Percentiles rank a stretch among this genome's conserved stretches.
phyloP scores from a whole-genome alignment of 148 eudicot species.

The Amaranthus palmeri region DNA sequence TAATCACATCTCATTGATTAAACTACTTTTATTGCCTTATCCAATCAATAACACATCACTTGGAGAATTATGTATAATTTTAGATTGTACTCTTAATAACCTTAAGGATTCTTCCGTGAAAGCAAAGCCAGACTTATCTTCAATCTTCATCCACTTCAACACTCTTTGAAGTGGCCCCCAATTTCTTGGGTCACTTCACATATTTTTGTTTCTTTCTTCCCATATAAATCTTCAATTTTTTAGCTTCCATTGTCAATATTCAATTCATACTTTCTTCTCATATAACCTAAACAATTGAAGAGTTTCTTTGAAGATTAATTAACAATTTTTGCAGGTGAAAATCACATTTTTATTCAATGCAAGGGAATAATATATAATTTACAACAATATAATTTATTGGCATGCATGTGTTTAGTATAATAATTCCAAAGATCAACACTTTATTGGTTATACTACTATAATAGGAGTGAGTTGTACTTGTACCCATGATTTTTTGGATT shows the following conservation, averaged over 20 bases:
- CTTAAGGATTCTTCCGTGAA: slow-evolving; percentile 25
- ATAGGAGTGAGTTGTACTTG: background rate
- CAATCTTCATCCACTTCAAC: background rate
- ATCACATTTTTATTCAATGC: too few species aligned
- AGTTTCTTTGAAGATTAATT: slow-evolving; percentile 13
- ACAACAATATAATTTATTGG: background rate
- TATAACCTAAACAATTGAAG: background rate
- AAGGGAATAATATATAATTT: too few species aligned
- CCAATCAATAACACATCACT: background rate
- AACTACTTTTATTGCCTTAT: slow-evolving; percentile 7
- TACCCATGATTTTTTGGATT: slow-evolving; percentile 5
- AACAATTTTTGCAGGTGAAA: slow-evolving; percentile 11
- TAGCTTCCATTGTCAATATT: background rate
- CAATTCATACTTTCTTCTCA: background rate
- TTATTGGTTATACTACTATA: background rate
- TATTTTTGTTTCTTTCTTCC: background rate
- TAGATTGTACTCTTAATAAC: background rate
- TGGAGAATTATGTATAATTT: background rate
- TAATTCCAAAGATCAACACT: background rate
- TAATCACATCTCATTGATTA: background rate
- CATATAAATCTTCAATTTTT: slow-evolving; percentile 7
- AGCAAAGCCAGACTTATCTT: slow-evolving; percentile 21
- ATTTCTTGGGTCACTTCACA: slow-evolving; percentile 6
- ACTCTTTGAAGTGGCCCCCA: slow-evolving; percentile 1
- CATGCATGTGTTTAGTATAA: background rate